Conservation (phyloP, 345 rosid genomes). For the Populus nigra region DNA sequence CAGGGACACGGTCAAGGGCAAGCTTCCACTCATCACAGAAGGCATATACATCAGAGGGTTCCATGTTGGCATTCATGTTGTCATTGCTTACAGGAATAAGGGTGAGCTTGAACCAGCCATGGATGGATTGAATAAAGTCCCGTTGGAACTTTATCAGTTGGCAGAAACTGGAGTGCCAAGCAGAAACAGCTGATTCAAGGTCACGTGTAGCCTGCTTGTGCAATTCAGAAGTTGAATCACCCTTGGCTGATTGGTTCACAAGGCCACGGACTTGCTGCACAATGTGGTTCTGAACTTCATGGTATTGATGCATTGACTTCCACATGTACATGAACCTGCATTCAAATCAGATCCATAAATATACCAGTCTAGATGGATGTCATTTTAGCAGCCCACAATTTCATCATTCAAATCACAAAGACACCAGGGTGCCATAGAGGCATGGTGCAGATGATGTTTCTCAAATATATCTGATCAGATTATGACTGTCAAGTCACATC, state of each 20-base stretch:
- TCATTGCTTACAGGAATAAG: slow-evolving; percentile 70
- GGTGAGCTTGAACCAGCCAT: slow-evolving; percentile 90
- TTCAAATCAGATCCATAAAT: slow-evolving; percentile 3
- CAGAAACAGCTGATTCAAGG: slow-evolving; percentile 79
- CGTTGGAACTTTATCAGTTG: slow-evolving; percentile 76
- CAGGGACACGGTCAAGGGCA: slow-evolving; percentile 88
- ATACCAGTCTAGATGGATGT: background rate
- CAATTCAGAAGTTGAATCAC: slow-evolving; percentile 84
- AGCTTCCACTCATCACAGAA: slow-evolving; percentile 96
- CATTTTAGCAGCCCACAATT: background rate
- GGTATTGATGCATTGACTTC: slow-evolving; percentile 84
- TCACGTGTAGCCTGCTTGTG: slow-evolving; percentile 93
- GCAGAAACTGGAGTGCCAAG: slow-evolving; percentile 91
- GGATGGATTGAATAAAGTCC: slow-evolving; percentile 70
- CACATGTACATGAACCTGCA: slow-evolving; percentile 97
- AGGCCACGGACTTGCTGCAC: slow-evolving; percentile 97
- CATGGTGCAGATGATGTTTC: background rate
- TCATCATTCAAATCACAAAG: background rate
- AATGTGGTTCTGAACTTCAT: slow-evolving; percentile 75
- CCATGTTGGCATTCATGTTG: slow-evolving; percentile 32
- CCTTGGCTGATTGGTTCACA: slow-evolving; percentile 62
- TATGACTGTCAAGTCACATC: background rate
- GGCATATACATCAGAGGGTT: slow-evolving; percentile 50
- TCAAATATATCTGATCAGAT: background rate
- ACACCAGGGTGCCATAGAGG: background rate